phyloP scores from a whole-genome alignment of 495 filamentous ascomycete species.

The Neurospora sp. region DNA sequence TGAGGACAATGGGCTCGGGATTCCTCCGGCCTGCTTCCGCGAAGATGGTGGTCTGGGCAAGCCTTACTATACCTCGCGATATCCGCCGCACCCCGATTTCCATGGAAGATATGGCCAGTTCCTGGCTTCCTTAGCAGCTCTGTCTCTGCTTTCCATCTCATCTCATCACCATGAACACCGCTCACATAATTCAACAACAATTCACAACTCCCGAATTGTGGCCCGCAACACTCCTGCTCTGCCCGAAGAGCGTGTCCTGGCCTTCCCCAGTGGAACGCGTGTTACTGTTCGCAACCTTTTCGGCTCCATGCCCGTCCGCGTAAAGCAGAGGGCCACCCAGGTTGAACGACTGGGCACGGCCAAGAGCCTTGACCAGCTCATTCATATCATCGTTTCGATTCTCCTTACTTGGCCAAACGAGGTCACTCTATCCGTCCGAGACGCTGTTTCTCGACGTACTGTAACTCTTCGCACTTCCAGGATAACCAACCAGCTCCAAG shows the following conservation, averaged over 20 bases:
- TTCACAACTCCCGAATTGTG: constrained; percentile 64
- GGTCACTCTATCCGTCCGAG: constrained; percentile 35
- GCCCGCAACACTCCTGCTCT: constrained; percentile 57
- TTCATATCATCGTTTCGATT: constrained; percentile 47
- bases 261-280: constrained; percentile 60
- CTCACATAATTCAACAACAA: constrained; percentile 49
- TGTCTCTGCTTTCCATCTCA: constrained; percentile 69
- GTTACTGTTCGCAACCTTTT: constrained; percentile 80
- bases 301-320: constrained; percentile 92
- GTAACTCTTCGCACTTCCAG: constrained; percentile 9
- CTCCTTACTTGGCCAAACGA: constrained; percentile 52
- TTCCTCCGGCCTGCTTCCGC: constrained; percentile 59
- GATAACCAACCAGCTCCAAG: background rate
- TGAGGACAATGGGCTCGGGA: constrained; percentile 82
- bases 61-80: constrained; percentile 74
- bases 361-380: constrained; percentile 59
- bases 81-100: constrained; percentile 26
- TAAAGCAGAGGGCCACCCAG: constrained; percentile 64
- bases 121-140: constrained; percentile 62
- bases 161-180: constrained; percentile 58
- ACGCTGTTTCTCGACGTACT: constrained; percentile 14
- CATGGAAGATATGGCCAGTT: constrained; percentile 70
- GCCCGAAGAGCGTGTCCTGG: constrained; percentile 45
- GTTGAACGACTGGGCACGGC: constrained; percentile 39
- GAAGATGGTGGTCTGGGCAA: constrained; percentile 64